Percentiles rank a stretch among this genome's conserved stretches.
Conservation (phyloP, 106 monocot species). For the Triglochin maritima region DNA sequence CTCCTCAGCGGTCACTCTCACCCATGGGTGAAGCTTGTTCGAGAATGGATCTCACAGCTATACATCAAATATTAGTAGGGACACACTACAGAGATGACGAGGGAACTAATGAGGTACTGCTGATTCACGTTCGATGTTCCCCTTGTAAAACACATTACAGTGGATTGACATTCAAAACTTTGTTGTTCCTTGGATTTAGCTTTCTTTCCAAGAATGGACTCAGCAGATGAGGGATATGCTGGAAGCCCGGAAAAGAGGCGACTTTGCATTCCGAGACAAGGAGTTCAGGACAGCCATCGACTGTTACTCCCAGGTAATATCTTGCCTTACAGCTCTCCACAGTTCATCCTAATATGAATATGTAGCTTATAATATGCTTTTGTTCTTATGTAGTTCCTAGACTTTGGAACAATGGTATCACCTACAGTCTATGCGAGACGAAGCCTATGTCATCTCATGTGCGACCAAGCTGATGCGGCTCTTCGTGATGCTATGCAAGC, state of each 20-base stretch:
- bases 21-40: constrained; percentile 92
- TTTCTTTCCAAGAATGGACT: constrained; percentile 96
- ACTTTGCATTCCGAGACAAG: constrained; percentile 84
- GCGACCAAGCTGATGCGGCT: constrained; percentile 52
- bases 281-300: constrained; percentile 80
- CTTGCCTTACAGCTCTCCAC: too few relatives aligned
- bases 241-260: constrained; percentile 75
- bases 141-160: too few relatives aligned
- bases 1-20: constrained; percentile 46
- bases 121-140: too few relatives aligned
- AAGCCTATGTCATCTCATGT: constrained; percentile 58
- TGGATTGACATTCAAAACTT: not conserved
- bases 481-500: constrained; percentile 68
- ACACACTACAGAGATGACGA: constrained; percentile 88
- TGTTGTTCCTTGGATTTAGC: constrained; percentile 25
- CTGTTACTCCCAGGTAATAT: constrained; percentile 74
- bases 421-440: constrained; percentile 52
- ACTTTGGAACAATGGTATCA: constrained; percentile 62
- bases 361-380: too few relatives aligned
- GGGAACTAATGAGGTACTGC: constrained; percentile 79
- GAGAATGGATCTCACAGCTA: constrained; percentile 92
- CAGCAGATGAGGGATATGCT: constrained; percentile 89
- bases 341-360: too few relatives aligned
- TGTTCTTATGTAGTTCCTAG: constrained; percentile 32
- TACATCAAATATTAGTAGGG: constrained; percentile 78